A percentile compares a stretch with the other conserved stretches of the same genome.
Evolutionary conservation across 495 filamentous ascomycete genomes (phyloP).

Genomic region (Pseudoneurospora amorphoporcata): DNA sequence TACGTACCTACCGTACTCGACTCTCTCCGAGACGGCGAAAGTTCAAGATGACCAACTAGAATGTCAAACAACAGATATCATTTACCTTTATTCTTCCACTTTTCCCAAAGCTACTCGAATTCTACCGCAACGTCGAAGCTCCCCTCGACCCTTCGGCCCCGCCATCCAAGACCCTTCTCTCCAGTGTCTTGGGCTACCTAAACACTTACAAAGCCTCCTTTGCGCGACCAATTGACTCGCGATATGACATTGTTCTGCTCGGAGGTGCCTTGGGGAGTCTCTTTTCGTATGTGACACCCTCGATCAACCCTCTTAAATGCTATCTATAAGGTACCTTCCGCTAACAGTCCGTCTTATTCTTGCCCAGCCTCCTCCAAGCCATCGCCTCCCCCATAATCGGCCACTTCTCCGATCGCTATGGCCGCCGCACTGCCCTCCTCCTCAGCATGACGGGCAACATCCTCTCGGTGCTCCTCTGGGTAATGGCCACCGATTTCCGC

Average conservation of each 20-base stretch:
- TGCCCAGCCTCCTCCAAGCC: conserved; percentile 62
- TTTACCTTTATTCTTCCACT: conserved; percentile 95
- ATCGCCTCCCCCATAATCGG: conserved; percentile 89
- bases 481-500: conserved; percentile 82
- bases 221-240: conserved; percentile 82
- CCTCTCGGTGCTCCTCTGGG: conserved; percentile 85
- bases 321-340: background rate
- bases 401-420: conserved; percentile 76
- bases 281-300: conserved; percentile 49
- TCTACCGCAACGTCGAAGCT: conserved; percentile 71
- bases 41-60: conserved; percentile 6
- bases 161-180: conserved; percentile 51
- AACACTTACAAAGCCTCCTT: conserved; percentile 96
- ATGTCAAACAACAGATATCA: conserved; percentile 25
- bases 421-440: conserved; percentile 77
- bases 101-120: conserved; percentile 86
- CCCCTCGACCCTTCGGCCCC: conserved; percentile 41
- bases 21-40: conserved; percentile 12
- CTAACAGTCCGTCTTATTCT: conserved; percentile 2
- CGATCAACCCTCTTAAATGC: background rate
- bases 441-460: conserved; percentile 95
- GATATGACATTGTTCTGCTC: conserved; percentile 94
- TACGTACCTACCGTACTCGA: conserved; percentile 18
- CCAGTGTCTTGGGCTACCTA: conserved; percentile 67
- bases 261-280: conserved; percentile 89